phyloP scores from a whole-genome alignment of 1,284 basidiomycete species.

The Sphagnurus paluster region DNA sequence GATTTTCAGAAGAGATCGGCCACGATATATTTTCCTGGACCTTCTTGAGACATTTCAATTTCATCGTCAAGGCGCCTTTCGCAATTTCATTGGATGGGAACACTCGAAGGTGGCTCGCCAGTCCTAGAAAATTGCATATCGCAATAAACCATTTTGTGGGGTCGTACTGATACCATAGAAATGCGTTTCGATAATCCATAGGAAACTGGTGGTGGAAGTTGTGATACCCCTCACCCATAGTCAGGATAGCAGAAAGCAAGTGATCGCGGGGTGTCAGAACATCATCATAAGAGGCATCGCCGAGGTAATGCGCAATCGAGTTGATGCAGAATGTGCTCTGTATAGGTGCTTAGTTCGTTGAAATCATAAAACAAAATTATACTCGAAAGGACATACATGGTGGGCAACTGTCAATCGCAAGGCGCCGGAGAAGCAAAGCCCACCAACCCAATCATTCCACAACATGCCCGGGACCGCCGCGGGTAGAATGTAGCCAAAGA shows the following conservation, averaged over 20 bases:
- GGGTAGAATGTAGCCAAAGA: slow-evolving; percentile 78
- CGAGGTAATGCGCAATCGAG: slow-evolving; percentile 88
- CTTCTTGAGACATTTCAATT: slow-evolving; percentile 71
- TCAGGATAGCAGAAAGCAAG: slow-evolving; percentile 82
- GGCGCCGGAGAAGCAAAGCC: slow-evolving; percentile 75
- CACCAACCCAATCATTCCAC: slow-evolving; percentile 85
- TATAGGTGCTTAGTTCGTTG: not conserved
- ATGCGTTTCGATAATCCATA: slow-evolving; percentile 80
- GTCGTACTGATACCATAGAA: slow-evolving; percentile 67
- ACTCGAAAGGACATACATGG: slow-evolving; percentile 58
- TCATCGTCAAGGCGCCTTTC: slow-evolving; percentile 83
- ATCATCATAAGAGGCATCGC: slow-evolving; percentile 85
- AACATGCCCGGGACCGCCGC: slow-evolving; percentile 71
- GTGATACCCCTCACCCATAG: slow-evolving; percentile 92
- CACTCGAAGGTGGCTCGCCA: slow-evolving; percentile 76
- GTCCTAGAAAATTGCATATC: slow-evolving; percentile 57
- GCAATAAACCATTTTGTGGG: slow-evolving; percentile 78
- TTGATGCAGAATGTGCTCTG: slow-evolving; percentile 92
- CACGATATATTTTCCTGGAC: slow-evolving; percentile 68
- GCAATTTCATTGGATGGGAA: slow-evolving; percentile 88
- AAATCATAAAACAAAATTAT: not conserved
- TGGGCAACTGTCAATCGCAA: slow-evolving; percentile 72
- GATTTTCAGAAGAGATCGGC: slow-evolving; percentile 63
- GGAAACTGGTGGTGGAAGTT: slow-evolving; percentile 92
- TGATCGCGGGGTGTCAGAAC: slow-evolving; percentile 82